Conservation (phyloP, 169 alveolate species). For the Cytauxzoon felis region DNA sequence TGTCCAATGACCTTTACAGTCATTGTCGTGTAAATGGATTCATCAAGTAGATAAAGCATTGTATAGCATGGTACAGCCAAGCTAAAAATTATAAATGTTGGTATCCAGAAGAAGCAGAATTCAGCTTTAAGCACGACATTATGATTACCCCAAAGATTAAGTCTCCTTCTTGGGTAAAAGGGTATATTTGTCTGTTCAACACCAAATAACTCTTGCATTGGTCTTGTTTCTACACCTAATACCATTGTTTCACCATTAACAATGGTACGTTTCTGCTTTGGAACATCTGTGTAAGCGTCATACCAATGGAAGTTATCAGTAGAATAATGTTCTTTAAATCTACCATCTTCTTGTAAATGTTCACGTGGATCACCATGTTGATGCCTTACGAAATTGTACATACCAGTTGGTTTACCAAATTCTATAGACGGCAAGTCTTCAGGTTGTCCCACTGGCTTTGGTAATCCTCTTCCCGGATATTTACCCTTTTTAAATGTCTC, state of each 20-base stretch:
- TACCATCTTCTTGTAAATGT: conserved; percentile 76
- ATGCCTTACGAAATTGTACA: conserved; percentile 73
- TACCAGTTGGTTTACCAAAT: conserved; percentile 65
- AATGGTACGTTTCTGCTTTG: conserved; percentile 75
- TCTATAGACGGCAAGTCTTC: conserved; percentile 60
- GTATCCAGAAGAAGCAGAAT: conserved; percentile 82
- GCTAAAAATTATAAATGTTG: conserved; percentile 80
- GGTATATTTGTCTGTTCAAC: conserved; percentile 72
- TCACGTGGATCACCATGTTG: conserved; percentile 84
- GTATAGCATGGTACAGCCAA: conserved; percentile 83
- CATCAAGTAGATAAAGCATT: conserved; percentile 82
- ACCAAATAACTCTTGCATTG: conserved; percentile 77
- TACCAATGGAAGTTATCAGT: conserved; percentile 77
- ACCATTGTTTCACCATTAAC: conserved; percentile 81
- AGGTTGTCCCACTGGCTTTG: conserved; percentile 58
- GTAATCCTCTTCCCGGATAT: conserved; percentile 52
- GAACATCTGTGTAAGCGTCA: conserved; percentile 75
- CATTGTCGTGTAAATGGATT: conserved; percentile 82
- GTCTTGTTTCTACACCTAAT: conserved; percentile 78
- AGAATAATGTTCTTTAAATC: conserved; percentile 62
- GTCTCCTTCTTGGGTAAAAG: conserved; percentile 66
- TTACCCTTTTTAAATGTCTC: conserved; percentile 45
- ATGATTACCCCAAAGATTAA: conserved; percentile 76
- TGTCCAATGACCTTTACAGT: conserved; percentile 84
- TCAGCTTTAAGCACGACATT: conserved; percentile 75